phyloP scores from a whole-genome alignment of 306 rosid genomes.

The cucumber (Cucumis sativus) region Cucumber_9930_V3 NC_026658.2:10469001-10469500 shows the following conservation, averaged over 20 bases:
- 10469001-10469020: not conserved
- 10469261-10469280: conserved; percentile 98
- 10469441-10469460: not conserved
- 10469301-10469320: conserved; percentile 64
- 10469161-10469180: conserved; percentile 90
- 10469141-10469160: conserved; percentile 78
- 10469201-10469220: not conserved
- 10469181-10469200: conserved; percentile 24
- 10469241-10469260: conserved; percentile 69
- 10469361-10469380: conserved; percentile 62
- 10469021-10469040: not conserved
- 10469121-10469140: conserved; percentile 87
- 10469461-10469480: not conserved
- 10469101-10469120: conserved; percentile 4
- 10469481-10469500: not conserved
- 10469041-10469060: not conserved
- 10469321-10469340: conserved; percentile 85
- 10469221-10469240: not conserved
- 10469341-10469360: conserved; percentile 91
- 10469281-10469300: conserved; percentile 87
- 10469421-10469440: not conserved
- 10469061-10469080: not conserved
- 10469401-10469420: conserved; percentile 1
- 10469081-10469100: not conserved
- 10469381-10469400: not conserved